Conservation (phyloP, 805 yeast genomes). For the Komagataella phaffii region DNA sequence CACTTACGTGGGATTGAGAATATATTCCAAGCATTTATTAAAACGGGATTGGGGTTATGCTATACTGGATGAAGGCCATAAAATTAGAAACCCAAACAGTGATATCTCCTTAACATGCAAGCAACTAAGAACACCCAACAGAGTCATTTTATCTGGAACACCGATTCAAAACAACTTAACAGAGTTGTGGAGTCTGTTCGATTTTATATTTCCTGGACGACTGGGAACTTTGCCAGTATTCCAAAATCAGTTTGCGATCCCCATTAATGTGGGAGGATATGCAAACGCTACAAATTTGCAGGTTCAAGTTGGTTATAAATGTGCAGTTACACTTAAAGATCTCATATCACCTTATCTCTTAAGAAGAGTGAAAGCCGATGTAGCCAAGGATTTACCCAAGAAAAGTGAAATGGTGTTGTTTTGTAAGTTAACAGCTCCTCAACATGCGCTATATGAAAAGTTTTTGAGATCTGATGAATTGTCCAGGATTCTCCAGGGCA, state of each 20-base stretch:
- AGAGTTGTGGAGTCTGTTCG: constrained; percentile 92
- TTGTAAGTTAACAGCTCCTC: constrained; percentile 71
- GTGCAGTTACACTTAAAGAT: constrained; percentile 85
- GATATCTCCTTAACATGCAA: constrained; percentile 80
- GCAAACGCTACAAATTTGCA: constrained; percentile 94
- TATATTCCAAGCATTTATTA: constrained; percentile 35
- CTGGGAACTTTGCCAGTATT: constrained; percentile 92
- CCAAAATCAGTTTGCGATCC: constrained; percentile 82
- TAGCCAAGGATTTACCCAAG: constrained; percentile 87
- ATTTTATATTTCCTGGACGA: constrained; percentile 89
- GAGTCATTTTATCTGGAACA: constrained; percentile 87
- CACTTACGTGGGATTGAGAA: constrained; percentile 54
- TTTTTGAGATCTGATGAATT: constrained; percentile 72
- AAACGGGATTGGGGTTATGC: constrained; percentile 79
- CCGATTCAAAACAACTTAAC: constrained; percentile 90
- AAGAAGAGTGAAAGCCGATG: constrained; percentile 83
- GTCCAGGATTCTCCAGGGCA: constrained; percentile 57
- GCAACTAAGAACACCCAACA: constrained; percentile 68
- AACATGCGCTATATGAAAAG: constrained; percentile 58
- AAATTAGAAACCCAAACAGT: constrained; percentile 88
- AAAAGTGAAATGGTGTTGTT: constrained; percentile 91
- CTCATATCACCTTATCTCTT: constrained; percentile 81
- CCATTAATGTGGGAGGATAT: constrained; percentile 95
- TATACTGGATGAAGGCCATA: constrained; percentile 92
- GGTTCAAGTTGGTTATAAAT: constrained; percentile 91